These are phyloP conservation scores for Dichotomocladium elegans DNA, from an alignment of 371 early-diverging fungal species.

Conservation along the genomic window DNA sequence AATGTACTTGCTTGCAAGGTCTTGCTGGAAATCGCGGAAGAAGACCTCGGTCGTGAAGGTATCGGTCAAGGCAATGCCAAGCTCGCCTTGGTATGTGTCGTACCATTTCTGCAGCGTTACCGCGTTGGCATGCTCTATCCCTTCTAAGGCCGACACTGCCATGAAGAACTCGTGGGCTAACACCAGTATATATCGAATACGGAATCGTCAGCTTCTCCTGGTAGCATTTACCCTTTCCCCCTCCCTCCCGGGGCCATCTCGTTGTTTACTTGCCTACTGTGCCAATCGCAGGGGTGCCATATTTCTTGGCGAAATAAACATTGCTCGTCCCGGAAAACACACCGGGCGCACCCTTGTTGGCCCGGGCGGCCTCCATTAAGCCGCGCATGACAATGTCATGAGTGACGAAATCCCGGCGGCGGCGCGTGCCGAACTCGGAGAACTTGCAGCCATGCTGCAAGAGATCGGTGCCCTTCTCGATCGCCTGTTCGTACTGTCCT, in stretches of 20 bases:
- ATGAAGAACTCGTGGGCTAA: conserved; percentile 77
- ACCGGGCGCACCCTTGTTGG: conserved; percentile 31
- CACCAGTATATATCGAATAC: not conserved
- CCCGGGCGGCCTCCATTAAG: conserved; percentile 23
- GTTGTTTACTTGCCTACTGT: conserved; percentile 57
- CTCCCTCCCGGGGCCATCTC: no score
- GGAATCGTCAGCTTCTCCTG: not conserved
- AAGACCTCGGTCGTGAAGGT: conserved; percentile 70
- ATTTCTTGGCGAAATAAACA: conserved; percentile 66
- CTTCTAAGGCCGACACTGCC: conserved; percentile 70
- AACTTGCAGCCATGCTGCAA: conserved; percentile 60
- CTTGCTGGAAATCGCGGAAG: conserved; percentile 53
- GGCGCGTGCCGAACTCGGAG: conserved; percentile 78
- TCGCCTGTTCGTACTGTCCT: conserved; percentile 55
- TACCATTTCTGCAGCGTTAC: conserved; percentile 62
- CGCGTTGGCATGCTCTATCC: conserved; percentile 58
- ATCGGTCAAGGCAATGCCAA: conserved; percentile 72
- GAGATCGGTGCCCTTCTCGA: conserved; percentile 47
- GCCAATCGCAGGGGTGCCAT: conserved; percentile 60
- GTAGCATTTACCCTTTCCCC: no score
- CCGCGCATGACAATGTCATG: conserved; percentile 63
- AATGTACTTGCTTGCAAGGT: conserved; percentile 47
- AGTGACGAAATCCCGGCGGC: conserved; percentile 65
- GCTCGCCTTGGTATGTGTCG: conserved; percentile 48
- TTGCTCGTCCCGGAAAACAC: conserved; percentile 68